These are phyloP conservation scores for Plasmodium billcollinsi DNA, from an alignment of 169 alveolate species.

Conservation along the genomic window DNA sequence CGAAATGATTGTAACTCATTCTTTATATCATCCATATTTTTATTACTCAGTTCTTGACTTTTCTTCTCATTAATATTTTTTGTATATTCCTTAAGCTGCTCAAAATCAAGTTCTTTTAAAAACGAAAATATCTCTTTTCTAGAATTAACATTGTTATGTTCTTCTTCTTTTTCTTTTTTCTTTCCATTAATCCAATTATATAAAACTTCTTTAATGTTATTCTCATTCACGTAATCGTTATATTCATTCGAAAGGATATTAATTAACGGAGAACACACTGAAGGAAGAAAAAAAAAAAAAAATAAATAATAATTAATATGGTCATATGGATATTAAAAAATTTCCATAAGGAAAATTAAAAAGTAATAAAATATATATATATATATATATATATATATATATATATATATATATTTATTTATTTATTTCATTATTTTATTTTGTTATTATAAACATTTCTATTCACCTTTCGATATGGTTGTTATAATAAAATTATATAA, in stretches of 20 bases:
- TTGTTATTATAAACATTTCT: background rate
- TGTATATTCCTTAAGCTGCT: constrained; percentile 22
- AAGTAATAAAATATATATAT: background rate
- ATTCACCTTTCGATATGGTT: constrained; percentile 41
- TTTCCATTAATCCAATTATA: constrained; percentile 21
- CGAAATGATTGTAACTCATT: constrained; percentile 37
- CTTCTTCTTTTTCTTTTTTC: constrained; percentile 5
- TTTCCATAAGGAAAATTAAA: background rate
- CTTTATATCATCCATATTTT: constrained; percentile 11
- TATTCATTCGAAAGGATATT: constrained; percentile 48
- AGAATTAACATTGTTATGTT: background rate
- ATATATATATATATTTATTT: too few species aligned
- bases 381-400: background rate
- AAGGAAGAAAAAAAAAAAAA: background rate
- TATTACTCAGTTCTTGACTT: background rate
- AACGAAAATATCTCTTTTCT: constrained; percentile 10
- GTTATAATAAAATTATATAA: constrained; percentile 61
- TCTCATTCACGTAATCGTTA: constrained; percentile 20
- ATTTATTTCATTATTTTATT: too few species aligned
- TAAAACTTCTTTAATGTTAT: constrained; percentile 42
- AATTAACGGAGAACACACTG: constrained; percentile 68
- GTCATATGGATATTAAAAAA: background rate
- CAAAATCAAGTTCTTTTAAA: constrained; percentile 22
- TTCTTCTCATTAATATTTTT: background rate
- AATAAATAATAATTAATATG: background rate